Evolutionary conservation across 345 rosid genomes (phyloP), one percentile per base, ranked within the genome.

Genomic region (Acer negundo): DNA sequence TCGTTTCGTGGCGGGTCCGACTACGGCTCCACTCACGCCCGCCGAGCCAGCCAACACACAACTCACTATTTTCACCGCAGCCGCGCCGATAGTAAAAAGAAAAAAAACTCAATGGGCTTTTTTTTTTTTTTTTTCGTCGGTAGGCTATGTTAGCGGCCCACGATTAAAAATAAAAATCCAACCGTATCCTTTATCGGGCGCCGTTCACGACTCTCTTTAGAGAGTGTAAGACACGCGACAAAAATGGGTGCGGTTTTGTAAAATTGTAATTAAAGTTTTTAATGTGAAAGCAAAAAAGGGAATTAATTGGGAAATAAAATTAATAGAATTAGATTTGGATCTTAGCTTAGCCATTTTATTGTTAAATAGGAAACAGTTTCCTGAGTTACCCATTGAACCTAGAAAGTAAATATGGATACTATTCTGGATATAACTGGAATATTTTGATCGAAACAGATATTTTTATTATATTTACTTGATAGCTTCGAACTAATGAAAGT

Each of bases 231-330:
- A 0, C 23, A 24, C 80, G 69, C 24, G 67, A 11, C 5, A 20
- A 10, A 42, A 0, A 23, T 0, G 20, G 7, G 75, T 24, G 67
- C 65, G 73, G 79, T 20, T 7, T 15, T 55, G 66, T 2, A 53
- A 53, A 53, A 49, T 40, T 3, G 55, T 49, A 49, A 49, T 72
- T 66, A 19, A 49, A 13, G 5, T 35, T 35, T 35, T 42, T 42
- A 42, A 42, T 42, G 10, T 42, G 46, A 78, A 74, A 80, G 76
- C 62, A 35, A 23, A 35, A 23, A 44, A 69, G 46, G 73, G 71
- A 82, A 62, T 77, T 69, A 80, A 75, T 79, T 77, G 87, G 84
- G 76, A 83, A 78, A 82, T 75, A 74, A 69, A 80, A 84, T 84
- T 26, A 74, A 16, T 71, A 73, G 73, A 68, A 76, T 73, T 75